Percentiles rank a stretch among this genome's conserved stretches.
Evolutionary conservation across 768 basidiomycete genomes (phyloP).

Genomic region (Calocybe cyanea): DNA sequence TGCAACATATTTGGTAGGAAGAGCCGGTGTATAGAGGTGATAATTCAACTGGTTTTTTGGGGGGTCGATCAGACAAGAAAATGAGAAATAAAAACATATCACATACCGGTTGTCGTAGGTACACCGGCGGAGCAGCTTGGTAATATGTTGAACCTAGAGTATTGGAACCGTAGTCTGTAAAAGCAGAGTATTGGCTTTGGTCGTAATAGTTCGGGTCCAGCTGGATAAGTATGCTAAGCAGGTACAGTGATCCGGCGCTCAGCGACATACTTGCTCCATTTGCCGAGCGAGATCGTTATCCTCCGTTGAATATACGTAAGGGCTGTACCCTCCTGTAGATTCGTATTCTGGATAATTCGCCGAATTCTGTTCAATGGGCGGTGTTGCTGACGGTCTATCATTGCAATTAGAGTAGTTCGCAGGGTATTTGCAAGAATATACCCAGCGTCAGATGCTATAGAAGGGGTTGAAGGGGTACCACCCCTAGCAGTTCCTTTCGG

Average conservation of each 20-base stretch:
- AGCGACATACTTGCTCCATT: slow-evolving; percentile 27
- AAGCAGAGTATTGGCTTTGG: slow-evolving; percentile 25
- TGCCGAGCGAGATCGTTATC: slow-evolving; percentile 26
- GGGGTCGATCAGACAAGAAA: slow-evolving; percentile 6
- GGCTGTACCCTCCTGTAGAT: slow-evolving; percentile 19
- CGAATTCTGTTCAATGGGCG: slow-evolving; percentile 13
- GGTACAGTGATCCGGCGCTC: background rate
- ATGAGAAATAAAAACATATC: slow-evolving; percentile 6
- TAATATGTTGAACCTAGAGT: slow-evolving; percentile 38
- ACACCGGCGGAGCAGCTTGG: slow-evolving; percentile 37
- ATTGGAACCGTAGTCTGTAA: slow-evolving; percentile 35
- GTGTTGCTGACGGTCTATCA: slow-evolving; percentile 16
- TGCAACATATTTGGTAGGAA: slow-evolving; percentile 51
- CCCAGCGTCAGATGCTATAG: slow-evolving; percentile 22
- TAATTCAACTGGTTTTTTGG: slow-evolving; percentile 95
- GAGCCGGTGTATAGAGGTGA: slow-evolving; percentile 80
- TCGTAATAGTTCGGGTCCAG: slow-evolving; percentile 27
- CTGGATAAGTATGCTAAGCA: slow-evolving; percentile 9
- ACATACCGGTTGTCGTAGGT: slow-evolving; percentile 67
- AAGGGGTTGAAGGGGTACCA: slow-evolving; percentile 26
- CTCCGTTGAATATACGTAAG: slow-evolving; percentile 22
- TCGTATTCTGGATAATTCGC: slow-evolving; percentile 18
- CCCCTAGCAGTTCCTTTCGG: slow-evolving; percentile 45
- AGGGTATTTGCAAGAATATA: background rate
- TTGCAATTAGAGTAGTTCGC: too few relatives aligned